phyloP scores from a whole-genome alignment of 2,329 filamentous ascomycete genomes.

The Botrytis byssoidea region DNA sequence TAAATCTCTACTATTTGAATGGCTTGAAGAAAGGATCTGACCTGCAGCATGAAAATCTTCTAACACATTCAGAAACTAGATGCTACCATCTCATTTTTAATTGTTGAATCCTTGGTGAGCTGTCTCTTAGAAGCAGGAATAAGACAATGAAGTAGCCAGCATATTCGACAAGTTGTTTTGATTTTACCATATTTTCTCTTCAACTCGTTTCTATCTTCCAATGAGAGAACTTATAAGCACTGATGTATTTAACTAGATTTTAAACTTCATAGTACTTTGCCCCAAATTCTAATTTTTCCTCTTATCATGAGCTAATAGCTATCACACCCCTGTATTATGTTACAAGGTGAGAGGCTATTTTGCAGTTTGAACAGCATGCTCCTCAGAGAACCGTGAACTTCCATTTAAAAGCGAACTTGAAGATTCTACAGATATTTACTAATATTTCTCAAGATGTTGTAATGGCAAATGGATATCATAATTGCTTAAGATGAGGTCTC shows the following conservation, averaged over 20 bases:
- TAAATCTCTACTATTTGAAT: background rate
- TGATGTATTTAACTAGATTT: background rate
- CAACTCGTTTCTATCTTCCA: rapidly evolving
- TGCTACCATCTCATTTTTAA: background rate
- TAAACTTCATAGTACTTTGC: rapidly evolving
- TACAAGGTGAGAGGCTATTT: background rate
- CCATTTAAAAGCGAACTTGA: background rate
- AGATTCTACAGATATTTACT: background rate
- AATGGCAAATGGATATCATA: background rate
- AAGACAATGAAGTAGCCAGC: background rate
- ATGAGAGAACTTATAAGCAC: background rate
- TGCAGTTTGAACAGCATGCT: background rate
- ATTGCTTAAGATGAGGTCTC: too few relatives aligned
- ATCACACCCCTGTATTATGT: background rate
- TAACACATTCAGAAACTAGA: background rate
- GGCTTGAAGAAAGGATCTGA: background rate
- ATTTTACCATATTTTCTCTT: background rate
- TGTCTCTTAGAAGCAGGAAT: background rate
- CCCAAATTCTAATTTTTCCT: background rate
- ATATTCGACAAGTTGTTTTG: background rate
- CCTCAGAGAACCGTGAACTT: background rate
- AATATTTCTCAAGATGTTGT: background rate
- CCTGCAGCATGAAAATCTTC: background rate
- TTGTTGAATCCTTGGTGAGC: background rate
- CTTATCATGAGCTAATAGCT: background rate